phyloP scores from a whole-genome alignment of 2,329 filamentous ascomycete species.

The Aspergillus felis region DNA sequence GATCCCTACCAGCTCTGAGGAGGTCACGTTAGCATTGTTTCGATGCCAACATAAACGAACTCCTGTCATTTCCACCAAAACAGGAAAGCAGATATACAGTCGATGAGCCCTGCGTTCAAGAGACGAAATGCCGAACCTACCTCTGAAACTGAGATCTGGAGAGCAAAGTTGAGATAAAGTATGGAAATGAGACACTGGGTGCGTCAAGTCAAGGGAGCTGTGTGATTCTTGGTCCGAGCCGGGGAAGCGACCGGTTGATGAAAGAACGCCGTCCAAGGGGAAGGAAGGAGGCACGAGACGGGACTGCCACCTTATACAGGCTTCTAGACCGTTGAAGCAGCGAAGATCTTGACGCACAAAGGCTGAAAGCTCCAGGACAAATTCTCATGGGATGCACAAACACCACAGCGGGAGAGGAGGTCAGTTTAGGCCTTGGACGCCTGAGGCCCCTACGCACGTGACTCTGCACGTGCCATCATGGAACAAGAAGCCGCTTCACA shows the following conservation, averaged over 20 bases:
- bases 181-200: constrained; percentile 15
- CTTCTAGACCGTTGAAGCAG: constrained; percentile 24
- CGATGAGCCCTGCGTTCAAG: background rate
- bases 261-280: constrained; percentile 21
- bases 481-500: background rate
- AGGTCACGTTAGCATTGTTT: constrained; percentile 32
- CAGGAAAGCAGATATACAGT: constrained; percentile 4
- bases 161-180: constrained; percentile 10
- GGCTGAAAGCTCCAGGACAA: constrained; percentile 20
- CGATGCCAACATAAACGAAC: constrained; percentile 14
- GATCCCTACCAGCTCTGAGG: constrained; percentile 19
- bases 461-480: constrained; percentile 9
- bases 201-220: constrained; percentile 27
- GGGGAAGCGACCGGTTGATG: constrained; percentile 26
- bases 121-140: constrained; percentile 11
- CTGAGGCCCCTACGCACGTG: constrained; percentile 18
- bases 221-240: constrained; percentile 25
- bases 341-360: constrained; percentile 15
- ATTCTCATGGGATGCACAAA: constrained; percentile 23
- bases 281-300: constrained; percentile 26
- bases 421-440: constrained; percentile 16
- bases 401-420: constrained; percentile 19
- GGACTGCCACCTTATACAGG: constrained; percentile 28
- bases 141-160: constrained; percentile 10
- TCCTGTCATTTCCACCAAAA: background rate